phyloP scores from a whole-genome alignment of 257 asterid genomes.

The Gentiana dahurica region DNA sequence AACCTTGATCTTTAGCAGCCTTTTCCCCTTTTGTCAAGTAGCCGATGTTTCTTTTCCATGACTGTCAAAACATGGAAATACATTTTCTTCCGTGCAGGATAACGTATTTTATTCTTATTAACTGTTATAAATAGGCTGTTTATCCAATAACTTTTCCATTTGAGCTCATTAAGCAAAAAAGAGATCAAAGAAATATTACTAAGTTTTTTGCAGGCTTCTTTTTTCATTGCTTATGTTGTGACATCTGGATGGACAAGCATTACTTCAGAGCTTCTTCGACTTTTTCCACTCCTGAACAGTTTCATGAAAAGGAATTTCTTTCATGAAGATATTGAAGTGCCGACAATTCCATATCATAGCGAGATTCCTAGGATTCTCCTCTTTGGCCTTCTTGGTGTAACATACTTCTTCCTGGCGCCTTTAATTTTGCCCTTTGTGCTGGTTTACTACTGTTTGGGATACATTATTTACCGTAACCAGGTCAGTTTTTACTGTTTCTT shows the following conservation, averaged over 20 bases:
- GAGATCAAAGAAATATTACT: too few relatives aligned
- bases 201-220: conserved; percentile 53
- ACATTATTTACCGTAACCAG: conserved; percentile 87
- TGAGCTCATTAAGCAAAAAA: too few relatives aligned
- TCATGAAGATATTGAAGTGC: conserved; percentile 57
- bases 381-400: conserved; percentile 78
- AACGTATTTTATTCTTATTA: too few relatives aligned
- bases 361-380: conserved; percentile 80
- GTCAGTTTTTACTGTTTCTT: conserved; percentile 29
- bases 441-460: conserved; percentile 75
- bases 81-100: too few relatives aligned
- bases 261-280: conserved; percentile 53
- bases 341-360: conserved; percentile 71
- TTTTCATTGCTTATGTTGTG: conserved; percentile 93
- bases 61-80: too few relatives aligned
- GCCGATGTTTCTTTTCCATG: too few relatives aligned
- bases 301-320: conserved; percentile 29
- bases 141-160: too few relatives aligned
- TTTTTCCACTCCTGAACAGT: conserved; percentile 33
- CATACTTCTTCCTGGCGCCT: conserved; percentile 92
- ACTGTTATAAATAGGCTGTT: too few relatives aligned
- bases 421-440: conserved; percentile 80
- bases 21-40: too few relatives aligned
- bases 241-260: conserved; percentile 97
- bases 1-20: too few relatives aligned